These are phyloP conservation scores for Plasmodium reichenowi DNA, from an alignment of 169 alveolate genomes.

Conservation along the genomic window DNA sequence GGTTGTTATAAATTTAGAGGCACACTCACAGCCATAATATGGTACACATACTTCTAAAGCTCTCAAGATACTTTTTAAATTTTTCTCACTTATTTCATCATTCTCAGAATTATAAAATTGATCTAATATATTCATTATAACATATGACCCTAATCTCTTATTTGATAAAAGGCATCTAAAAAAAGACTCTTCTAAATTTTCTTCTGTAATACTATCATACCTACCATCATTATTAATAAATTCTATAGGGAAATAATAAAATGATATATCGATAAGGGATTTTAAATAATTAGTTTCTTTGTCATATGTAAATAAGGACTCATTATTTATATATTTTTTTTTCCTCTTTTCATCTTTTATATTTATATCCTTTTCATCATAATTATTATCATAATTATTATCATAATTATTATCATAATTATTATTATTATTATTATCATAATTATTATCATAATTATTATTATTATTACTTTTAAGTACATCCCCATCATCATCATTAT, in stretches of 20 bases:
- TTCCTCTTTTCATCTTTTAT: background rate
- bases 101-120: constrained; percentile 40
- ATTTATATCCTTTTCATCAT: background rate
- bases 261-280: constrained; percentile 51
- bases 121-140: constrained; percentile 41
- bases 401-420: background rate
- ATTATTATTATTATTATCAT: background rate
- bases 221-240: constrained; percentile 22
- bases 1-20: constrained; percentile 31
- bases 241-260: constrained; percentile 62
- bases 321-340: background rate
- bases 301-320: constrained; percentile 19
- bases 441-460: too few species aligned
- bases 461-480: background rate
- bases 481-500: background rate
- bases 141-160: constrained; percentile 35
- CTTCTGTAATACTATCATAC: constrained; percentile 49
- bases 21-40: constrained; percentile 26
- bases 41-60: constrained; percentile 54
- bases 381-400: background rate
- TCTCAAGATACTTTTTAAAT: constrained; percentile 16
- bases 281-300: constrained; percentile 35
- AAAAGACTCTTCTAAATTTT: constrained; percentile 27
- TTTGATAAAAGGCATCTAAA: constrained; percentile 34
- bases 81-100: constrained; percentile 50